phyloP scores from a whole-genome alignment of 2,329 filamentous ascomycete genomes.

The Trichoderma afroharzianum region DNA sequence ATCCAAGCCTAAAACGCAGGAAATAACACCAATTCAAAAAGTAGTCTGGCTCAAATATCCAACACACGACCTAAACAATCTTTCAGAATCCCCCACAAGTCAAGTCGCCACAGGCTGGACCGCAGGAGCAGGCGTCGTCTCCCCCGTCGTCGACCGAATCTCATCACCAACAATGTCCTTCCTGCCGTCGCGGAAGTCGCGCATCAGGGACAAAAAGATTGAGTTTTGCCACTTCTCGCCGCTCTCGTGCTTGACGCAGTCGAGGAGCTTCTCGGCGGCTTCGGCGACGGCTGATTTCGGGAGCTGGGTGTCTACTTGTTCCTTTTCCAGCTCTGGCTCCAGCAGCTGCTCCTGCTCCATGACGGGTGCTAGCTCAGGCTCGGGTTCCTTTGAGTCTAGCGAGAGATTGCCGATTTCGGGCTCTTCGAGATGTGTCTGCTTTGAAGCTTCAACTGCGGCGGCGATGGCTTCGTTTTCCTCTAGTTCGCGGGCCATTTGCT shows the following conservation, averaged over 20 bases:
- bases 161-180: conserved; percentile 44
- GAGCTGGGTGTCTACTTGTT: conserved; percentile 13
- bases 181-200: conserved; percentile 42
- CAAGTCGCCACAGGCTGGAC: conserved; percentile 19
- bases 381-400: conserved; percentile 20
- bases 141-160: conserved; percentile 35
- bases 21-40: background rate
- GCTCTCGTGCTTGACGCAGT: conserved; percentile 42
- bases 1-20: too few species aligned
- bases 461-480: conserved; percentile 34
- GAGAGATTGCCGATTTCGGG: conserved; percentile 34
- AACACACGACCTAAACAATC: background rate
- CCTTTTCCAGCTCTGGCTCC: conserved; percentile 16
- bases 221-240: conserved; percentile 48
- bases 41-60: background rate
- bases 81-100: background rate
- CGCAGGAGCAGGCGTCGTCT: background rate
- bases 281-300: conserved; percentile 39
- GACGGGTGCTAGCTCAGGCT: background rate
- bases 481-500: conserved; percentile 40
- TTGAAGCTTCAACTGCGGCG: conserved; percentile 20
- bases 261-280: conserved; percentile 41
- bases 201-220: conserved; percentile 43
- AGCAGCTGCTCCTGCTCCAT: conserved; percentile 3
- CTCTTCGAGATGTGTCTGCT: conserved; percentile 29